Evolutionary conservation across 768 basidiomycete species (phyloP).

Genomic region (Suillus occidentalis): DNA sequence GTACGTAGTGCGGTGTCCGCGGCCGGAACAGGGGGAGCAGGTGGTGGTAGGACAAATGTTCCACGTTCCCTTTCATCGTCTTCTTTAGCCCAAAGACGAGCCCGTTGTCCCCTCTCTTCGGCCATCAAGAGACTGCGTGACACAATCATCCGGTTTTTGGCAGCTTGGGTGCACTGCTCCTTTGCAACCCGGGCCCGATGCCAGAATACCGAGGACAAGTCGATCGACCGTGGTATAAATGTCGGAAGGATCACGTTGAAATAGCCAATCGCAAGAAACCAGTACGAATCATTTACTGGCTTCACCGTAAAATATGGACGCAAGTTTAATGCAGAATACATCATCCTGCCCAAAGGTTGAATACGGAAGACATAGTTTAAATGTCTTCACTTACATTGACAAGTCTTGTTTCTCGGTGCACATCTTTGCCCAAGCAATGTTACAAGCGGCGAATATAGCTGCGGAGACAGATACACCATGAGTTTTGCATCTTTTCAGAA

Average conservation of each 20-base stretch:
- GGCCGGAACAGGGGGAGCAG: constrained; percentile 24
- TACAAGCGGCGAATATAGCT: constrained; percentile 73
- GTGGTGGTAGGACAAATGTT: constrained; percentile 32
- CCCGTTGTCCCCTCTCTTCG: constrained; percentile 54
- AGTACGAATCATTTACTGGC: constrained; percentile 61
- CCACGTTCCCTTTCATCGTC: constrained; percentile 65
- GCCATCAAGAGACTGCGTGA: constrained; percentile 68
- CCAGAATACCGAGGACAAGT: constrained; percentile 61
- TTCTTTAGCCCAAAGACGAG: constrained; percentile 69
- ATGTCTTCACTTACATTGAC: constrained; percentile 45
- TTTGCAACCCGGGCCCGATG: constrained; percentile 70
- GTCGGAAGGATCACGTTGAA: constrained; percentile 80
- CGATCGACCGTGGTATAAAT: constrained; percentile 53
- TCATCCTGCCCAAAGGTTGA: constrained; percentile 47
- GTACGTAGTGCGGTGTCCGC: constrained; percentile 32
- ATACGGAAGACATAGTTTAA: not conserved
- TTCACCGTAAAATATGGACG: constrained; percentile 55
- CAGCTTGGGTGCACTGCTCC: constrained; percentile 62
- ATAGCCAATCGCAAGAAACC: constrained; percentile 80
- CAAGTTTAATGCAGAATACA: constrained; percentile 85
- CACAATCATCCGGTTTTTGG: constrained; percentile 61
- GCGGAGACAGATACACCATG: constrained; percentile 74
- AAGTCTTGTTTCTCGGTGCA: constrained; percentile 43
- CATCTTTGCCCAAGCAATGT: constrained; percentile 68
- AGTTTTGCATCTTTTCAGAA: constrained; percentile 69